These are phyloP conservation scores for Sarocladium oryzae DNA, from an alignment of 2,329 filamentous ascomycete species.

Conservation along the genomic window DNA sequence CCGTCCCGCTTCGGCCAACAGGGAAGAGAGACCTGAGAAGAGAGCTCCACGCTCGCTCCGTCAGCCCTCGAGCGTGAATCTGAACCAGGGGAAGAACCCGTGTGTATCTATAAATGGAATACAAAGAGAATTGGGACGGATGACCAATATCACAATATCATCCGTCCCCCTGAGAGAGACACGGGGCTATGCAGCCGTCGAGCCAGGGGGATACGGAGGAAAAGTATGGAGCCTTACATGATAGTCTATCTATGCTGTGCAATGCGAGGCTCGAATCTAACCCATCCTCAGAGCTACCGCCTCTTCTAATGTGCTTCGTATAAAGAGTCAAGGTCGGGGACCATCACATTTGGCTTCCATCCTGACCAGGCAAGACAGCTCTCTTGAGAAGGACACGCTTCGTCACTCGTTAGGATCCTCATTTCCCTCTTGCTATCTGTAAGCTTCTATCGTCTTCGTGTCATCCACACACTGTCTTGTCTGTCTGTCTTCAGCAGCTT, in stretches of 20 bases:
- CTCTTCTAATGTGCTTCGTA: too few species aligned
- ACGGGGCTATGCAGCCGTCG: conserved; percentile 4
- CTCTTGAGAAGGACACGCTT: conserved; percentile 10
- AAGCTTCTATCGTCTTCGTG: too few species aligned
- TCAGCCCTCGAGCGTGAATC: too few species aligned
- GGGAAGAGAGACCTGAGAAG: too few species aligned
- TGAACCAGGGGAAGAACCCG: neutral
- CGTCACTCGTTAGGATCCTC: conserved; percentile 3
- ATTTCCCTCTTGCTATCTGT: neutral
- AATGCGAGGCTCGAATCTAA: neutral
- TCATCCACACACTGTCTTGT: neutral
- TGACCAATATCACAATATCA: too few species aligned
- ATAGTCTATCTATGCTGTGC: neutral
- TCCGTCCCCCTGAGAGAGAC: too few species aligned
- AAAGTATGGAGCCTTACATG: neutral
- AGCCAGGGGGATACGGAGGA: neutral
- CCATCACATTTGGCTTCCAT: conserved; percentile 8
- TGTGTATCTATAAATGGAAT: conserved; percentile 1
- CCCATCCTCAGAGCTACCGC: too few species aligned
- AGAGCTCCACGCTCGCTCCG: too few species aligned
- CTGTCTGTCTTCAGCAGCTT: neutral
- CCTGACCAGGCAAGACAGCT: conserved; percentile 10
- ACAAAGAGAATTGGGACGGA: neutral
- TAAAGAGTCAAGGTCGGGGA: conserved; percentile 18
- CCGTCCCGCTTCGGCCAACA: too few species aligned